Evolutionary conservation across 1,284 basidiomycete species (phyloP).

Genomic region (Melampsora abietis-canadensis): DNA sequence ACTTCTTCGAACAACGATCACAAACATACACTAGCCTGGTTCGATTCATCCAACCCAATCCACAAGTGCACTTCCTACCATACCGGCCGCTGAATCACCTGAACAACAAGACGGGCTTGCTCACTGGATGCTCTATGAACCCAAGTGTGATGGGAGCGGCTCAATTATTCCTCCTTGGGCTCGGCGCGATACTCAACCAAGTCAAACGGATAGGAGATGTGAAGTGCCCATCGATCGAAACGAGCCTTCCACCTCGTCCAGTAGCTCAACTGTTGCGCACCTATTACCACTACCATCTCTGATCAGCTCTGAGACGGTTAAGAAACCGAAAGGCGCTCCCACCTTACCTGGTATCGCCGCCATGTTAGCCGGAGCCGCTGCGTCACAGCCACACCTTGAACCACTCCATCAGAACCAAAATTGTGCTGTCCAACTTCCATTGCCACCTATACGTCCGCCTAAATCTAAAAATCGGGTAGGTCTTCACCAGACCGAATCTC

Average conservation of each 20-base stretch:
- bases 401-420: neutral
- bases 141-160: neutral
- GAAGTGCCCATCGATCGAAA: too few species aligned
- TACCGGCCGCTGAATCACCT: neutral
- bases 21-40: neutral
- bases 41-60: neutral
- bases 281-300: neutral
- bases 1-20: too few species aligned
- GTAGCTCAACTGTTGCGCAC: neutral
- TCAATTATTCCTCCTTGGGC: neutral
- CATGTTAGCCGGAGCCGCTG: neutral
- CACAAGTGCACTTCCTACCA: neutral
- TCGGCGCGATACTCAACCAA: neutral
- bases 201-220: neutral
- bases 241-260: neutral
- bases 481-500: neutral
- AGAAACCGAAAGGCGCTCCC: neutral
- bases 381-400: neutral
- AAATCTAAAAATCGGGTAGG: neutral
- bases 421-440: too few species aligned
- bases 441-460: neutral
- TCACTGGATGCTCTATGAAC: conserved; percentile 1
- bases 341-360: conserved; percentile 1
- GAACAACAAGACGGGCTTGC: neutral
- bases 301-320: neutral